Base-by-base conservation (phyloP, 2,329 filamentous ascomycete species). In the Onygenales sp. region DNA sequence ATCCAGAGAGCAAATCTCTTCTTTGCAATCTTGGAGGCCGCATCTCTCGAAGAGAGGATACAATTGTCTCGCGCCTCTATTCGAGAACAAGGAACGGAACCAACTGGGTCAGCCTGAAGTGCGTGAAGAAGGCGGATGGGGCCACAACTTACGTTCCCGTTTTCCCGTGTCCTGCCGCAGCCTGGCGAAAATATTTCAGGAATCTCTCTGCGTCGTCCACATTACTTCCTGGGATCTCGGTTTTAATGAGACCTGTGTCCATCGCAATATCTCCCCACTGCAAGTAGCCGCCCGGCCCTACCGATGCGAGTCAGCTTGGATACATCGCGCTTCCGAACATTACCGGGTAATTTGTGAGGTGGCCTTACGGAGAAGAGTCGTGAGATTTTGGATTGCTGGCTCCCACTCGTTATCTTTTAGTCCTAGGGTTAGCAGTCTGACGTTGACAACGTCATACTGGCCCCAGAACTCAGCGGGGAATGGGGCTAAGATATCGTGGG, bases 1-100 rank as follows among this genome's bases (percentile, higher is more conserved):
- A 27, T 49, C 46, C 9, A 49, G 35, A 1, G 10, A 7, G 2
- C n/a, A 7, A 13, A 49, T 49, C 7, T 49, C 35, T 41, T 49
- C 35, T n/a, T 31, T 49, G 46, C 46, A 49, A n/a, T 41, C 46
- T n/a, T 27, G 38, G 46, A 49, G 46, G 17, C 46, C 46, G 5
- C 46, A 39, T 32, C 31, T 49, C 39, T 49, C 27, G 36, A 49
- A 49, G 14, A 39, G 33, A 11, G 35, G n/a, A 21, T 2, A 39
- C 3, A 49, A 21, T 21, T 49, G 17, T n/a, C 11, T 21, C 17
- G 39, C 46, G 46, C 35, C 39, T 36, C 46, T 49, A 8, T 31
- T 49, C 21, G 35, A 31, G 11, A 13, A 31, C 5, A 21, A 49
- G 17, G 11, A 21, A 39, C 9, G 17, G 10, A 7, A 41, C n/a